Evolutionary conservation across 208 protist genomes (phyloP).

Genomic region (Acanthamoeba lenticulata): DNA sequence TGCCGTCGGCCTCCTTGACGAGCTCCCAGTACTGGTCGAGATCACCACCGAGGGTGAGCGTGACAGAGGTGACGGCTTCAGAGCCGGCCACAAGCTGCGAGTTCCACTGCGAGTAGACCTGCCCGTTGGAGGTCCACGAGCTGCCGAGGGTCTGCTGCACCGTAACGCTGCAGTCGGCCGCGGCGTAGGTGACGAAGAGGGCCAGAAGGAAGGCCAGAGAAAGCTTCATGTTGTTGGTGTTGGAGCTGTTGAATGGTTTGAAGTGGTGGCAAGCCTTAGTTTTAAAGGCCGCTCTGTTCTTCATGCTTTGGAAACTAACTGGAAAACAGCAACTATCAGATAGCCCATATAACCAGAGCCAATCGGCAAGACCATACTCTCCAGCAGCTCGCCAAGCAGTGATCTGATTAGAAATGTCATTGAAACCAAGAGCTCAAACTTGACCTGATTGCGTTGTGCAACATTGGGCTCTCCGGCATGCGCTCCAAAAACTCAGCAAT

Average conservation of each 20-base stretch:
- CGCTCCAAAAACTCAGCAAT: too few relatives aligned
- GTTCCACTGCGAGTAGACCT: neutral
- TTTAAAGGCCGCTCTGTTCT: neutral
- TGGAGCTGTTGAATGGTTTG: neutral
- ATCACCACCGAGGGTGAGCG: neutral
- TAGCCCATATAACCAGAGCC: too few relatives aligned
- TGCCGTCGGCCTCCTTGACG: neutral
- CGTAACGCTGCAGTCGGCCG: neutral
- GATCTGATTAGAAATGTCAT: too few relatives aligned
- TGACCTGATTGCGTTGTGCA: too few relatives aligned
- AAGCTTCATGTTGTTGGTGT: neutral
- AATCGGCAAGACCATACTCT: too few relatives aligned
- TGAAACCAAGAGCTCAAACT: too few relatives aligned
- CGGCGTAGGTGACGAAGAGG: neutral
- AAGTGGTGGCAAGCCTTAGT: neutral
- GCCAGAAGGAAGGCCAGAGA: neutral
- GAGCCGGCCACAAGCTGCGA: neutral
- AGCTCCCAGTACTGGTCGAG: neutral
- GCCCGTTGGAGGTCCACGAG: constrained; percentile 5
- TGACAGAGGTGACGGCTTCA: neutral
- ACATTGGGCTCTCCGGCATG: too few relatives aligned
- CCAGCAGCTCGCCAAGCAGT: too few relatives aligned
- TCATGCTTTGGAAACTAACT: neutral
- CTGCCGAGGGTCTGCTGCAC: constrained; percentile 5
- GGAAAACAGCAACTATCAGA: too few relatives aligned